Conservation (phyloP, 2,329 filamentous ascomycete species). For the Talaromyces sp. region DNA sequence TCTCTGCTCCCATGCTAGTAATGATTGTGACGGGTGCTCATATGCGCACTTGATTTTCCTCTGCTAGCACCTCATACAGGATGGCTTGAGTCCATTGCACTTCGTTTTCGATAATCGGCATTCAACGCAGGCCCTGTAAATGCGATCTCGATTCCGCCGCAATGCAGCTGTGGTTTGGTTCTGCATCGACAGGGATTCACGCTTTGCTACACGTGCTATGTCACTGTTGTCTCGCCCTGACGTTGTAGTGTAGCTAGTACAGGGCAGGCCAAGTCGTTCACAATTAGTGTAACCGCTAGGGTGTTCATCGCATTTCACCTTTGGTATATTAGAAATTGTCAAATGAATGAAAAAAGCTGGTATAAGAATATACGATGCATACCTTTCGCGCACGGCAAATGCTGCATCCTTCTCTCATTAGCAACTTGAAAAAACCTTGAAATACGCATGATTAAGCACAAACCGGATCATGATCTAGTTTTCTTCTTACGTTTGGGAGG, state of each 20-base stretch:
- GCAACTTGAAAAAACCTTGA: background rate
- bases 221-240: background rate
- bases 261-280: background rate
- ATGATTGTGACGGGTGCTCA: background rate
- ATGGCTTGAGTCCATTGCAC: background rate
- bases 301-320: background rate
- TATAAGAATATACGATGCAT: background rate
- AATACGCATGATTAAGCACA: background rate
- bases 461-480: background rate
- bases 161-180: background rate
- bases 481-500: background rate
- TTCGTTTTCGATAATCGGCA: background rate
- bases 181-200: background rate
- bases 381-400: background rate
- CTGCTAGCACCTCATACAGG: background rate
- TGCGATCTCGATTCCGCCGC: background rate
- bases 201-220: background rate
- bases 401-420: background rate
- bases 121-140: background rate
- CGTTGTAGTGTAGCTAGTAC: background rate
- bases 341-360: background rate
- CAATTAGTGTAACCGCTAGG: background rate
- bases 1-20: background rate
- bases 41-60: background rate
- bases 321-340: background rate